phyloP scores from a whole-genome alignment of 2,329 filamentous ascomycete species.

The Trichoderma pleuroti region DNA sequence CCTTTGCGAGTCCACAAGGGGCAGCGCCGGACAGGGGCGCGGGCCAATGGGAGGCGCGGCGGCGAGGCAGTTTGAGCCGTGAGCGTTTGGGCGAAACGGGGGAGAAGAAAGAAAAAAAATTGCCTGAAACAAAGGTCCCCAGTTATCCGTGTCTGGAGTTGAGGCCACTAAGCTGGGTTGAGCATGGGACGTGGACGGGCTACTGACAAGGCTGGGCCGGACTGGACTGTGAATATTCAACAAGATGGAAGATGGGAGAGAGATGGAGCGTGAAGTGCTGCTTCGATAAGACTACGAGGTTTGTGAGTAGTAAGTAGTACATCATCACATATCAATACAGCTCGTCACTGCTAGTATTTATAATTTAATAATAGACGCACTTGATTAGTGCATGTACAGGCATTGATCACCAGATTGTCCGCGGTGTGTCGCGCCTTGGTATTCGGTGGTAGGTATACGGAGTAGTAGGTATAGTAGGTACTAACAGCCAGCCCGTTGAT shows the following conservation, averaged over 20 bases:
- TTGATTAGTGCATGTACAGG: not conserved
- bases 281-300: too few relatives aligned
- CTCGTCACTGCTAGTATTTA: too few relatives aligned
- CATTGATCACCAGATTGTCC: not conserved
- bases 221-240: not conserved
- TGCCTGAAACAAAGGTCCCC: constrained; percentile 12
- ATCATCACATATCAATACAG: too few relatives aligned
- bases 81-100: not conserved
- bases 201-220: not conserved
- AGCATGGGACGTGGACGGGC: not conserved
- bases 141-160: constrained; percentile 7
- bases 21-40: not conserved
- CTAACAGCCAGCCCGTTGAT: not conserved
- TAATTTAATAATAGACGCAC: not conserved
- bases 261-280: not conserved
- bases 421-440: not conserved
- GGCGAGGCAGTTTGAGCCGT: not conserved
- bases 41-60: not conserved
- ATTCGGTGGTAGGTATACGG: too few relatives aligned
- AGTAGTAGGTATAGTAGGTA: too few relatives aligned
- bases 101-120: not conserved
- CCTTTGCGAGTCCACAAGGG: constrained; percentile 4
- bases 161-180: not conserved
- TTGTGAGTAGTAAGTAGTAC: too few relatives aligned
- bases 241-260: not conserved